Conservation (phyloP, 176 grass and related monocot genomes). For the Triticum aestivum region DNA sequence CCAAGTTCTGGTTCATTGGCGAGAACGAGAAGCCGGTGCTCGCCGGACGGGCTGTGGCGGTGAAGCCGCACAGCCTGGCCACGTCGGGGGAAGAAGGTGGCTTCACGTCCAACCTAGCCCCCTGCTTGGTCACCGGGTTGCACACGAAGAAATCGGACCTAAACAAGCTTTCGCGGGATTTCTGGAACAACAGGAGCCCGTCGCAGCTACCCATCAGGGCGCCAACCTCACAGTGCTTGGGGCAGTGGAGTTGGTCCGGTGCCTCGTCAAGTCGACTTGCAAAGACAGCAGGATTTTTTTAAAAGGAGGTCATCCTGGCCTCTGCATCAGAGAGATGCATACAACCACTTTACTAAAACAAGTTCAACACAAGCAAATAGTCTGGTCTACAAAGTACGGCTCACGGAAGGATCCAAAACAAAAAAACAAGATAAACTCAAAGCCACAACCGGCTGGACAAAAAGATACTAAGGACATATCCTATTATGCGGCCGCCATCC, state of each 20-base stretch:
- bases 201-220: neutral
- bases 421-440: too few species aligned
- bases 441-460: too few species aligned
- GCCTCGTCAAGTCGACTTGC: neutral
- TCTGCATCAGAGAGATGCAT: too few species aligned
- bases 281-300: neutral
- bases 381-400: too few species aligned
- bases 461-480: too few species aligned
- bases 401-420: too few species aligned
- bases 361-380: too few species aligned
- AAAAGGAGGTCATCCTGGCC: too few species aligned
- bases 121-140: neutral
- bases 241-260: neutral
- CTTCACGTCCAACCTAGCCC: neutral
- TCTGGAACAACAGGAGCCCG: neutral
- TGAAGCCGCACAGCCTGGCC: neutral
- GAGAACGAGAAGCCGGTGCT: constrained; percentile 16
- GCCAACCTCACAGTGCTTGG: neutral
- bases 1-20: neutral
- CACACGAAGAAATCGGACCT: neutral
- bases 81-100: neutral
- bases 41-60: neutral
- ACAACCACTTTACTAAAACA: too few species aligned
- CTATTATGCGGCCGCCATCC: too few species aligned
- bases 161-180: too few species aligned